phyloP scores from a whole-genome alignment of 2,329 filamentous ascomycete genomes.

The Byssothecium circinans region DNA sequence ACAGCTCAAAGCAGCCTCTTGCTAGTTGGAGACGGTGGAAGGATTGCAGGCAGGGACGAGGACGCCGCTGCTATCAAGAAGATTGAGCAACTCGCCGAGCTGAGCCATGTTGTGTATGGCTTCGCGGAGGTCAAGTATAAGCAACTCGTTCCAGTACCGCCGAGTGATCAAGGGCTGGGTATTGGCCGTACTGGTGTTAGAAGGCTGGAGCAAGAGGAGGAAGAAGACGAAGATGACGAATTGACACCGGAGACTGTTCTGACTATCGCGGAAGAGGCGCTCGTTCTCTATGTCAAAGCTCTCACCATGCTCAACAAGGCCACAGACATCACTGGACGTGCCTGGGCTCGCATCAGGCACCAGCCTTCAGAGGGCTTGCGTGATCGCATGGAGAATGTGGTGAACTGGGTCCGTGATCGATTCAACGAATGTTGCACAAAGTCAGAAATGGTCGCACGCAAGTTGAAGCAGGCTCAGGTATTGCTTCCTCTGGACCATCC shows the following conservation, averaged over 20 bases:
- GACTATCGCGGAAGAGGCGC: conserved; percentile 85
- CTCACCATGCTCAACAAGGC: conserved; percentile 86
- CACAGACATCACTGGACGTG: conserved; percentile 90
- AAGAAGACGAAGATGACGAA: conserved; percentile 59
- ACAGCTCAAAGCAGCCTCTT: conserved; percentile 71
- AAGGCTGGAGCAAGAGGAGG: conserved; percentile 42
- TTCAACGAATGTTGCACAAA: conserved; percentile 99
- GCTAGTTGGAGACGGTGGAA: conserved; percentile 63
- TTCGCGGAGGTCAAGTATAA: conserved; percentile 99
- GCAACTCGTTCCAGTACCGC: conserved; percentile 86
- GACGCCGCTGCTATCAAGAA: conserved; percentile 75
- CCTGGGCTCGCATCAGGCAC: conserved; percentile 82
- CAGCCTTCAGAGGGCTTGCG: conserved; percentile 50
- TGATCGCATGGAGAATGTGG: conserved; percentile 83
- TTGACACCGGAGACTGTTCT: conserved; percentile 86
- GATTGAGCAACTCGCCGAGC: conserved; percentile 88
- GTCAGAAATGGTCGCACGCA: conserved; percentile 88
- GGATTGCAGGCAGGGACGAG: conserved; percentile 68
- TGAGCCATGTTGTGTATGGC: conserved; percentile 94
- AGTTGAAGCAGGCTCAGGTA: conserved; percentile 82
- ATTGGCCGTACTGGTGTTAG: conserved; percentile 55
- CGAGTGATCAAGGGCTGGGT: conserved; percentile 70
- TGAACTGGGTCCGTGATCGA: conserved; percentile 89
- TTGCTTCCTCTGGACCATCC: conserved; percentile 82
- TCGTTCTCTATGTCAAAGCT: conserved; percentile 95